These are phyloP conservation scores for Pythium monospermum DNA, from an alignment of 352 stramenopile genomes.

Conservation along the genomic window DNA sequence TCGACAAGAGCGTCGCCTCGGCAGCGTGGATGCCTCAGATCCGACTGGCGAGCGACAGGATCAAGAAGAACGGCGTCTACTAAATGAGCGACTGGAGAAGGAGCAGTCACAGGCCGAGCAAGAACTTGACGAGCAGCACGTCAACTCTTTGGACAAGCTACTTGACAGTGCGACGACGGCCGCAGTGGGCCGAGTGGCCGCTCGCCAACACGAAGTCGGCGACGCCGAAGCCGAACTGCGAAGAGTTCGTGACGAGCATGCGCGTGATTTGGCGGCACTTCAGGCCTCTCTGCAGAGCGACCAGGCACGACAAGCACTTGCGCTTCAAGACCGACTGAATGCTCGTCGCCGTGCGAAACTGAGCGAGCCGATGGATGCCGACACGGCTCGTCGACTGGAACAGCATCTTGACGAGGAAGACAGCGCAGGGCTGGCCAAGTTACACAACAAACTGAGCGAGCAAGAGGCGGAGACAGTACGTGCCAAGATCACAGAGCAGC, in stretches of 20 bases:
- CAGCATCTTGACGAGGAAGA: neutral
- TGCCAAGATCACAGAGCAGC: neutral
- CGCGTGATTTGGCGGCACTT: neutral
- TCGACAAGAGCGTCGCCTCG: neutral
- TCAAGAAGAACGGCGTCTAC: slow-evolving; percentile 8
- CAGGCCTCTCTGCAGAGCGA: slow-evolving; percentile 6
- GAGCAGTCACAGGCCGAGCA: slow-evolving; percentile 3
- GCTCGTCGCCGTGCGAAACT: slow-evolving; percentile 5
- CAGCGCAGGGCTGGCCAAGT: neutral
- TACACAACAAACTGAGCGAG: neutral
- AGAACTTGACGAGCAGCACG: slow-evolving; percentile 6
- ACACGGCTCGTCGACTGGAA: neutral
- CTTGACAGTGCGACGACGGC: neutral
- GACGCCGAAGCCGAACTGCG: slow-evolving; percentile 9
- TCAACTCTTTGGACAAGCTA: neutral
- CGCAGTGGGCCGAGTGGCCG: slow-evolving; percentile 7
- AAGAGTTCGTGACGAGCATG: neutral
- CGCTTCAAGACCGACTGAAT: slow-evolving; percentile 23
- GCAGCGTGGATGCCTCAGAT: neutral
- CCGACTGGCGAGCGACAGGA: neutral
- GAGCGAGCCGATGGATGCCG: neutral
- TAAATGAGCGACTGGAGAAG: slow-evolving; percentile 6
- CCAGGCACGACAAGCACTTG: slow-evolving; percentile 1
- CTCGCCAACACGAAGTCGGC: neutral
- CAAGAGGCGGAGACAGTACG: neutral